These are phyloP conservation scores for Huiozyma sinensis DNA, from an alignment of 805 yeast species.

Conservation along the genomic window DNA sequence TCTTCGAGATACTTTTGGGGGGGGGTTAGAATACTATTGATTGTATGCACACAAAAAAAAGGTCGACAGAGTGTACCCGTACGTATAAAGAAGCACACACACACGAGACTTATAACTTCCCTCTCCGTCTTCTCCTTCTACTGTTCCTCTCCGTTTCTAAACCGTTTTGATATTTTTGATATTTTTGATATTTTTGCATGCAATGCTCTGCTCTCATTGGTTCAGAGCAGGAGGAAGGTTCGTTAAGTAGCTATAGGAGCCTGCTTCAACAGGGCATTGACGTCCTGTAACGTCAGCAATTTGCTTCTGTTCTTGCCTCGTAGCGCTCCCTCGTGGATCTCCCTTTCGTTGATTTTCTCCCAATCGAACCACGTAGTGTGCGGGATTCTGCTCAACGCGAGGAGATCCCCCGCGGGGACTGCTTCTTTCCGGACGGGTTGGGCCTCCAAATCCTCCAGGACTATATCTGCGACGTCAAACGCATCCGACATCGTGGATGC, in stretches of 20 bases:
- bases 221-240: neutral
- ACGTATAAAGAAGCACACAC: no score
- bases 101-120: no score
- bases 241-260: no score
- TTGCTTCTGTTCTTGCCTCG: conserved; percentile 3
- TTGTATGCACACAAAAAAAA: no score
- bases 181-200: neutral
- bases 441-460: conserved; percentile 42
- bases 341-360: conserved; percentile 17
- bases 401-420: neutral
- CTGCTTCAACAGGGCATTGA: neutral
- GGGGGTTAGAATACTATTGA: neutral
- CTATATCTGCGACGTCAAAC: conserved; percentile 56
- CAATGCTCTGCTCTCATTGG: neutral
- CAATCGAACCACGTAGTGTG: conserved; percentile 27
- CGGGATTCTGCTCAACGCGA: conserved; percentile 6
- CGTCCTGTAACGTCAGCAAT: conserved; percentile 1
- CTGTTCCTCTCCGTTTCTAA: no score
- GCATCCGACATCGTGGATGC: conserved; percentile 85
- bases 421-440: neutral
- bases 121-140: no score
- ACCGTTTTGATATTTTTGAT: no score
- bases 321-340: conserved; percentile 11
- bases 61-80: no score
- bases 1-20: neutral